A percentile compares a stretch with the other conserved stretches of the same genome.
Evolutionary conservation across 352 stramenopile species (phyloP).

Genomic region (Nothophytophthora sp.): DNA sequence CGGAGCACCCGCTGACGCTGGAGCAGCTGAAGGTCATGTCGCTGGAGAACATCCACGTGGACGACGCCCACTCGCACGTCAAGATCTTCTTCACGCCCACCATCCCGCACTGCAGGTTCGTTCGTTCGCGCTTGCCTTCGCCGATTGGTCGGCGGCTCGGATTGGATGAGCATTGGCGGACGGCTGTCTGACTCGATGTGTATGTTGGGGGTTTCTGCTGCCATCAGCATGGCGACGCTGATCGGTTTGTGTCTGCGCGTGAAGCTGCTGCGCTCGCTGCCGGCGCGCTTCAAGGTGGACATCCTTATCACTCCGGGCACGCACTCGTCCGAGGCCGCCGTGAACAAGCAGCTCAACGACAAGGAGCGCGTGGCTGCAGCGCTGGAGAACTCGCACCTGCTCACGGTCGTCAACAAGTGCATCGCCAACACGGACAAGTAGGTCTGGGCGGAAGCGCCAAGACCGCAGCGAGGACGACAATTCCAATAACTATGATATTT

Average conservation of each 20-base stretch:
- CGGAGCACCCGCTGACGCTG: slow-evolving; percentile 92
- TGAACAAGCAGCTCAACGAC: slow-evolving; percentile 98
- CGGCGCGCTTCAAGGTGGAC: slow-evolving; percentile 92
- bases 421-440: slow-evolving; percentile 93
- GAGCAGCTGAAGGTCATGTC: slow-evolving; percentile 94
- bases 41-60: slow-evolving; percentile 89
- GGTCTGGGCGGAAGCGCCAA: too few relatives aligned
- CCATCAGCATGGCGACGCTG: slow-evolving; percentile 93
- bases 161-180: too few relatives aligned
- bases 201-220: background rate
- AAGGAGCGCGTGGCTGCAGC: slow-evolving; percentile 96
- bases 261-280: slow-evolving; percentile 95
- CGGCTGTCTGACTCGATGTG: too few relatives aligned
- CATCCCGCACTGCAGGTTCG: slow-evolving; percentile 94
- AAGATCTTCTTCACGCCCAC: slow-evolving; percentile 93
- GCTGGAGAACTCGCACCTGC: slow-evolving; percentile 96
- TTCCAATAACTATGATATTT: slow-evolving; percentile 32
- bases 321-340: slow-evolving; percentile 93
- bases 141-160: too few relatives aligned
- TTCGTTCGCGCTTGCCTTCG: background rate
- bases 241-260: slow-evolving; percentile 96
- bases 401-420: slow-evolving; percentile 97
- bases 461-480: too few relatives aligned
- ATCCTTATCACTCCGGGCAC: slow-evolving; percentile 95
- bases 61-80: slow-evolving; percentile 80